Evolutionary conservation across 2,329 filamentous ascomycete species (phyloP).

Genomic region (Trichoderma sp.): DNA sequence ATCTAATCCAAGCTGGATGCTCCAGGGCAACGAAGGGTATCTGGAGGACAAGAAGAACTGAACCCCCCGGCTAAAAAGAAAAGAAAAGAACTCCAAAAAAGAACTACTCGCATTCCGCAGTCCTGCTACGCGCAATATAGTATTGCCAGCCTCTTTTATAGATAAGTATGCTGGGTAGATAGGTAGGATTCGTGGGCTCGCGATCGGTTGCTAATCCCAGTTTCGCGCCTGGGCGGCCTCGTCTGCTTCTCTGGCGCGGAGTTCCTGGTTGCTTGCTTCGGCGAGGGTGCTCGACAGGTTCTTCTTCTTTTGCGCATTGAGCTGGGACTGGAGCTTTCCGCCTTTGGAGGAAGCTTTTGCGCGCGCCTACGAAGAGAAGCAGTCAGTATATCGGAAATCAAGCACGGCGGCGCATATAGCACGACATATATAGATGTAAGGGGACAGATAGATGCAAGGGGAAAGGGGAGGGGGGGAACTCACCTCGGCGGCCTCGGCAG

Average conservation of each 20-base stretch:
- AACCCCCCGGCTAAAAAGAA: not conserved
- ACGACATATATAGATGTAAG: not conserved
- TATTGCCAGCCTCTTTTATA: not conserved
- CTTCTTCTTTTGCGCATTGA: constrained; percentile 74
- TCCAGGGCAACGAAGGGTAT: not conserved
- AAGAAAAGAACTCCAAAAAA: not conserved
- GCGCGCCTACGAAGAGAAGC: constrained; percentile 49
- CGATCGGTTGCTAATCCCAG: constrained; percentile 32
- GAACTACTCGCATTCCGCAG: not conserved
- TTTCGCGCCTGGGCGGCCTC: constrained; percentile 42
- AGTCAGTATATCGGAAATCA: not conserved
- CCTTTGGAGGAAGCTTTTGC: constrained; percentile 57
- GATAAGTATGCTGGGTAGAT: not conserved
- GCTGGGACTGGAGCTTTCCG: constrained; percentile 67
- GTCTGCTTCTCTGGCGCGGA: constrained; percentile 66
- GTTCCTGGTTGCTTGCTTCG: constrained; percentile 65
- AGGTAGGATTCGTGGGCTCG: not conserved
- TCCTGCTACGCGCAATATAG: not conserved
- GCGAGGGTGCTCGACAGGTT: constrained; percentile 67
- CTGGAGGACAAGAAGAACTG: not conserved
- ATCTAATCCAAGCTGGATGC: not conserved
- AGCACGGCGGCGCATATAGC: not conserved
- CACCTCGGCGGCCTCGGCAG: constrained; percentile 83
- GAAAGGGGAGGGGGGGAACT: constrained; percentile 28
- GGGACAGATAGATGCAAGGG: not conserved